These are phyloP conservation scores for Sisymbrium irio DNA, from an alignment of 345 rosid species.

Conservation along the genomic window DNA sequence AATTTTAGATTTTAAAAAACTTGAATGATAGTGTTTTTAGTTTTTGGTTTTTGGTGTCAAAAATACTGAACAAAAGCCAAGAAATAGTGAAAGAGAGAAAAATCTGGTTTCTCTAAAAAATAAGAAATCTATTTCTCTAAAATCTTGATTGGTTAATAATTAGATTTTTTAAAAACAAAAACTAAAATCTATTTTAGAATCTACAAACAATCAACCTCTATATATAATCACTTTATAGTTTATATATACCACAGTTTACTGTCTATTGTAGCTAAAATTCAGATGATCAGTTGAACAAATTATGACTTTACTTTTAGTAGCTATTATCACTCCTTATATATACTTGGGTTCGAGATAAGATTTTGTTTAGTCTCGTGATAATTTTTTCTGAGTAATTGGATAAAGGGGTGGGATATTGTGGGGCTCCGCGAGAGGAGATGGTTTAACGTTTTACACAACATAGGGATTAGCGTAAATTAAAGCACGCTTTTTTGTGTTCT, in stretches of 20 bases:
- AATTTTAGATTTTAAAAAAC: no score
- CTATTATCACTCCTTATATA: not conserved
- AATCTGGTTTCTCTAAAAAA: no score
- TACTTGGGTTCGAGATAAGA: not conserved
- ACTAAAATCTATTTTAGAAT: no score
- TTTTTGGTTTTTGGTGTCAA: no score
- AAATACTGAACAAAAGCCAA: no score
- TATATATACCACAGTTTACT: not conserved
- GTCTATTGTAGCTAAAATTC: not conserved
- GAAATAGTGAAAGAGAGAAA: no score
- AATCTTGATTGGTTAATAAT: no score
- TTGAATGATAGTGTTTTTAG: no score
- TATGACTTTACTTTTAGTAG: not conserved
- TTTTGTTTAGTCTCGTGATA: not conserved
- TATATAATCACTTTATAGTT: no score
- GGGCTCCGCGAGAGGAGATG: not conserved
- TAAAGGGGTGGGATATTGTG: not conserved
- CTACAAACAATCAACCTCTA: no score
- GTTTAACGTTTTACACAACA: not conserved
- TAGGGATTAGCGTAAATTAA: constrained; percentile 27
- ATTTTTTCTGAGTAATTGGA: not conserved
- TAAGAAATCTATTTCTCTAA: no score
- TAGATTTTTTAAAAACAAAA: no score
- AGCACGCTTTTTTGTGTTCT: constrained; percentile 2
- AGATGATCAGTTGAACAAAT: not conserved